phyloP scores from a whole-genome alignment of 495 filamentous ascomycete genomes.

The Penicillium longicatenatum region DNA sequence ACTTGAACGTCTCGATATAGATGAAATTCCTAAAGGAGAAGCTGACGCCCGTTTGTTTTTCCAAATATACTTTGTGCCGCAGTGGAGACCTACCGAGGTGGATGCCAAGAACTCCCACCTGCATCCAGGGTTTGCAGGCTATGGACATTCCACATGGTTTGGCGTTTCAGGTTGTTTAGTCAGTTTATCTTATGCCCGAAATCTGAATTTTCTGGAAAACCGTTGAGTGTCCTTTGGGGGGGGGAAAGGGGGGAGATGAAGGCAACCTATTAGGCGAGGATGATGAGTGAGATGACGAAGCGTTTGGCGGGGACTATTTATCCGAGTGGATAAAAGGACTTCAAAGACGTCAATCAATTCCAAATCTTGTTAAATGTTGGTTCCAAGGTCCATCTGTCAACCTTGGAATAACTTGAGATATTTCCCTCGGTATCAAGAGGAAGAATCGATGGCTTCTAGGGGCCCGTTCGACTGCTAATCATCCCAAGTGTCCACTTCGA shows the following conservation, averaged over 20 bases:
- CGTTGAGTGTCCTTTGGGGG: too few relatives aligned
- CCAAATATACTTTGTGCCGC: not conserved
- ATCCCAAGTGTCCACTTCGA: not conserved
- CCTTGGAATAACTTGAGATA: too few relatives aligned
- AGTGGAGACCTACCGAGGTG: not conserved
- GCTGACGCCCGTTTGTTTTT: not conserved
- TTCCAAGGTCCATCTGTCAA: too few relatives aligned
- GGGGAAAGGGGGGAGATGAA: not conserved
- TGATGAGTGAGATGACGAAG: conserved; percentile 2
- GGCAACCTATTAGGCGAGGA: not conserved
- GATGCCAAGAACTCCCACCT: not conserved
- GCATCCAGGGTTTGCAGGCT: not conserved
- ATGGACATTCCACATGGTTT: not conserved
- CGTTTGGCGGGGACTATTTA: not conserved
- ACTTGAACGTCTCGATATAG: too few relatives aligned
- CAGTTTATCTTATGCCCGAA: not conserved
- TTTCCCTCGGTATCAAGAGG: too few relatives aligned
- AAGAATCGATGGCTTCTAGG: too few relatives aligned
- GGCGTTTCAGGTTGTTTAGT: conserved; percentile 1
- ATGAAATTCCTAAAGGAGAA: not conserved
- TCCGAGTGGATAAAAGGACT: not conserved
- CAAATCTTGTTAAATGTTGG: not conserved
- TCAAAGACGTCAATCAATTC: not conserved
- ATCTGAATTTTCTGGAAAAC: not conserved
- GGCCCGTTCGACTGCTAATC: too few relatives aligned